A percentile compares a stretch with the other conserved stretches of the same genome.
These are phyloP conservation scores for Candida verbasci DNA, from an alignment of 805 yeast genomes.

Conservation along the genomic window DNA sequence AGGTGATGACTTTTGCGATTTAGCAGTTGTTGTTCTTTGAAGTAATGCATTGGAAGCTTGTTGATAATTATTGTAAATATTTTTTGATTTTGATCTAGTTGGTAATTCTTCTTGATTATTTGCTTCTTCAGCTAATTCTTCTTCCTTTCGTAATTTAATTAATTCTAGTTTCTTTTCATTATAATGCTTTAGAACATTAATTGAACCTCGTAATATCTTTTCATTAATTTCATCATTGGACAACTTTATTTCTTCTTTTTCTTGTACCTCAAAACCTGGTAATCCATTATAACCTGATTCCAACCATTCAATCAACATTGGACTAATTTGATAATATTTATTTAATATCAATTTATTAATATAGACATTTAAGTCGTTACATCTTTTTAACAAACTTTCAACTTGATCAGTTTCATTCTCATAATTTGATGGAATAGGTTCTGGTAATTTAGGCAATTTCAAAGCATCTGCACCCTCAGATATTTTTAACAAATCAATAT, in stretches of 20 bases:
- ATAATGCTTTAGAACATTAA: slow-evolving; percentile 19
- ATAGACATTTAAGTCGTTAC: slow-evolving; percentile 26
- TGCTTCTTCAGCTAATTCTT: not conserved
- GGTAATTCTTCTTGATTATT: slow-evolving; percentile 12
- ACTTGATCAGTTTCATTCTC: slow-evolving; percentile 9
- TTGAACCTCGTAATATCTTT: slow-evolving; percentile 17
- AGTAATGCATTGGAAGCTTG: slow-evolving; percentile 12
- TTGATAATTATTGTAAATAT: slow-evolving; percentile 30
- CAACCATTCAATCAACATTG: slow-evolving; percentile 26
- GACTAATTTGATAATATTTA: slow-evolving; percentile 21
- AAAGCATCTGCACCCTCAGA: not conserved
- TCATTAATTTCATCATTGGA: slow-evolving; percentile 17
- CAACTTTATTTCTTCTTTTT: slow-evolving; percentile 2
- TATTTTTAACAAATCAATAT: slow-evolving; percentile 14
- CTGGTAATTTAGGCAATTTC: slow-evolving; percentile 28
- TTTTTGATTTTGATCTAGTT: slow-evolving; percentile 22
- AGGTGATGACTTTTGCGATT: not conserved
- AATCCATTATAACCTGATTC: slow-evolving; percentile 18
- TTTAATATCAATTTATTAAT: slow-evolving; percentile 19
- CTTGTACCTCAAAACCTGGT: slow-evolving; percentile 23
- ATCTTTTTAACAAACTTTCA: slow-evolving; percentile 16
- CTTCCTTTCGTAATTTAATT: slow-evolving; percentile 8
- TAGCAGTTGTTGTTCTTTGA: not conserved
- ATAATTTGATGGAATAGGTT: slow-evolving; percentile 18
- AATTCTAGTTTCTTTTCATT: slow-evolving; percentile 6